Percentiles rank a stretch among this genome's conserved stretches.
These are phyloP conservation scores for Striga asiatica DNA, from an alignment of 257 asterid species.

Conservation along the genomic window DNA sequence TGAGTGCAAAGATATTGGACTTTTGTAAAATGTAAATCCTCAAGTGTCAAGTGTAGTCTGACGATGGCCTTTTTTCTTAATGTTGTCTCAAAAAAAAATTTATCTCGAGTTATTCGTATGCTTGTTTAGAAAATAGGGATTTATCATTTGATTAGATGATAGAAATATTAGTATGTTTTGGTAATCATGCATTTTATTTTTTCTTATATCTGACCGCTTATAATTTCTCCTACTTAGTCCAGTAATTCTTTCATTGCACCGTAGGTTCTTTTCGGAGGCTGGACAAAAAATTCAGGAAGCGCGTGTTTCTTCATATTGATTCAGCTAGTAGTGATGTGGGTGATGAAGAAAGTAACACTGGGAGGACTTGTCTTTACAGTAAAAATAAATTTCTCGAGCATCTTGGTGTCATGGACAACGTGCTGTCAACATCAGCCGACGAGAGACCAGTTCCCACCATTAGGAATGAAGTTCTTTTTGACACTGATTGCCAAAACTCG, in stretches of 20 bases:
- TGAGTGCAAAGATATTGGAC: neutral
- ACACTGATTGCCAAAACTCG: slow-evolving; percentile 9
- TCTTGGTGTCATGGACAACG: slow-evolving; percentile 8
- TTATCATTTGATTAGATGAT: neutral
- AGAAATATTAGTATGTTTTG: neutral
- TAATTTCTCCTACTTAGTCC: slow-evolving; percentile 6
- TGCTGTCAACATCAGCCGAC: slow-evolving; percentile 17
- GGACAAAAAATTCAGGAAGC: slow-evolving; percentile 15
- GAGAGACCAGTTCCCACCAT: slow-evolving; percentile 11
- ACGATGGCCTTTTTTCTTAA: neutral
- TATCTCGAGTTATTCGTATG: neutral
- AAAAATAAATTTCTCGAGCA: slow-evolving; percentile 15
- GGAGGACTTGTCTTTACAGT: slow-evolving; percentile 9
- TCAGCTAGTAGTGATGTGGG: slow-evolving; percentile 22
- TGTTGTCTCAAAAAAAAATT: neutral
- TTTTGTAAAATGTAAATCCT: neutral
- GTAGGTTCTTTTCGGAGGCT: slow-evolving; percentile 34
- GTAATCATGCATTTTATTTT: neutral
- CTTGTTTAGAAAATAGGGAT: neutral
- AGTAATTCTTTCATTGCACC: neutral
- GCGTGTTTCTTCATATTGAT: slow-evolving; percentile 4
- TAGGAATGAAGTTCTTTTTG: neutral
- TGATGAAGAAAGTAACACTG: slow-evolving; percentile 16
- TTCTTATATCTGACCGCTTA: neutral
- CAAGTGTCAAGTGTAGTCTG: slow-evolving; percentile 2